These are phyloP conservation scores for Metarhizium anisopliae DNA, from an alignment of 2,329 filamentous ascomycete species.

Conservation along the genomic window DNA sequence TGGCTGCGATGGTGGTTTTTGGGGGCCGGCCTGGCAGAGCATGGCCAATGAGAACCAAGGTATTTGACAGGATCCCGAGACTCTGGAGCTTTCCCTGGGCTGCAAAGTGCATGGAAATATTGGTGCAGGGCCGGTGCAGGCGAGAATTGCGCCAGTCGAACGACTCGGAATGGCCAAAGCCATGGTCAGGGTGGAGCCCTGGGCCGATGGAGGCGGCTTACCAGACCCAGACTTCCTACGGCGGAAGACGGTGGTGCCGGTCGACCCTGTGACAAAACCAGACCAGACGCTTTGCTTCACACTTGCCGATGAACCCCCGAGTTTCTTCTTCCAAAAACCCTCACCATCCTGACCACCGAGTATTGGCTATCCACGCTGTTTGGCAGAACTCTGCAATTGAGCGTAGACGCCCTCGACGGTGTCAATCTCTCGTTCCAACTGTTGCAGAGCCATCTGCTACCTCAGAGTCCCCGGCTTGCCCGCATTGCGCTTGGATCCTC, in stretches of 20 bases:
- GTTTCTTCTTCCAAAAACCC: not conserved
- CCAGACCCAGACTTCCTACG: too few relatives aligned
- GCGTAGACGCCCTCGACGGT: not conserved
- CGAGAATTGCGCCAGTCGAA: not conserved
- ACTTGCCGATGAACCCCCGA: not conserved
- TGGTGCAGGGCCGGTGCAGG: not conserved
- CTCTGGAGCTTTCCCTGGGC: not conserved
- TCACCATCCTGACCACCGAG: not conserved
- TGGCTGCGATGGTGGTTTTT: too few relatives aligned
- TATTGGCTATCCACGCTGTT: not conserved
- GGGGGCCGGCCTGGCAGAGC: not conserved
- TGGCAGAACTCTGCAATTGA: constrained; percentile 1
- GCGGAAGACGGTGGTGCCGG: too few relatives aligned
- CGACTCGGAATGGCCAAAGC: not conserved
- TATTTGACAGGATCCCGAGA: not conserved
- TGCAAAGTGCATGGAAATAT: not conserved
- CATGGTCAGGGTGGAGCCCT: not conserved
- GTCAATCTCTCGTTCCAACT: not conserved
- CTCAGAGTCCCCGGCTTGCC: not conserved
- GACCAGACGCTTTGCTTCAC: not conserved
- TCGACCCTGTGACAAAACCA: not conserved
- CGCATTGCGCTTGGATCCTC: not conserved
- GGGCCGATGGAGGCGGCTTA: not conserved
- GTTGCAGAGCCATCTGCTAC: not conserved
- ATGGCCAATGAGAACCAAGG: constrained; percentile 1